Evolutionary conservation across 1,284 basidiomycete genomes (phyloP), one percentile per base, ranked within the genome.

Genomic region (Naganishia sp.): DNA sequence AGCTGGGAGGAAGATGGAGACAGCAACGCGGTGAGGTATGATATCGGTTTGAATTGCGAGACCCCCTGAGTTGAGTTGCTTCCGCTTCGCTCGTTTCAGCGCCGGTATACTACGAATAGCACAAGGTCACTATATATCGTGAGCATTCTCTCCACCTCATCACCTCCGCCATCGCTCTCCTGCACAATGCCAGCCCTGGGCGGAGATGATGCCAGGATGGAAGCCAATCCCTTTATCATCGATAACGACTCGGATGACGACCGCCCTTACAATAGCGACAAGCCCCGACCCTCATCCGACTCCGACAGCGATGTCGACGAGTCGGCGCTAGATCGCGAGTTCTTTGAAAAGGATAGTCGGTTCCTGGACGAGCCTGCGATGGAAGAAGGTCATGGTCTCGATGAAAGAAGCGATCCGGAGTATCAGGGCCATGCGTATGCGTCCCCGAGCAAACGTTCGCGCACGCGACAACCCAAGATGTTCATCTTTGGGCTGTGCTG

Each of bases 401-500:
- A 65, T 25, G 69, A 66, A 42, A 56, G 51, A 11, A 67, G 69
- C 25, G 42, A 35, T 49, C 9, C 18, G 31, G 32, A 51, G 6
- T 35, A 43, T 18, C 57, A 53, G 39, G 56, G 42, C 28, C 31
- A 32, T 13, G 32, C 57, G 53, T 45, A 69, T 43, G 28, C 75
- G 73, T 61, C 52, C 73, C 65, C 41, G 28, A 52, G 23, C 15
- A 60, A 60, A 39, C 49, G 50, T 23, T 45, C 56, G 13, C 53
- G 35, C 39, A 47, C 32, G 35, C 45, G 49, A 49, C 15, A 45
- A 35, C 35, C 67, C 46, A 75, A 73, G 67, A 71, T 55, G 10
- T 69, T 79, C 64, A 65, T 80, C 2, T 75, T 76, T n/a, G 68
- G 71, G 7, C 69, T 80, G 35, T 66, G 77, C 18, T 67, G 70